Conservation (phyloP, 2,329 filamentous ascomycete species). For the Penicillium sp. region DNA sequence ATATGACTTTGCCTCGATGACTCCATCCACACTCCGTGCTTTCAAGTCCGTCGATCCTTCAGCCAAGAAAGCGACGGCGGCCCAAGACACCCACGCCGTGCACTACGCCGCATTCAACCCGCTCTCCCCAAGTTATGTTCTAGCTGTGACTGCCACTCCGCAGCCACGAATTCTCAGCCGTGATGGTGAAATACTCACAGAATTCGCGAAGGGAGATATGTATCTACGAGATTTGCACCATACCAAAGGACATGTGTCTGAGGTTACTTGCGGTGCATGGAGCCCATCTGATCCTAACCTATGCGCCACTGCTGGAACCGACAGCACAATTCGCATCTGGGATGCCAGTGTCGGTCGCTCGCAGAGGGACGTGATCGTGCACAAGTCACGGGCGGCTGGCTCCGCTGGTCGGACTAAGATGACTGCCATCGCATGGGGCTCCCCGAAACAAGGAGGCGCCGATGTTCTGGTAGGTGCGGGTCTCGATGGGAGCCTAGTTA, state of each 20-base stretch:
- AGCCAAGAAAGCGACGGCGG: slow-evolving; percentile 67
- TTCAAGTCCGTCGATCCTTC: slow-evolving; percentile 92
- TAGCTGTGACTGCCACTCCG: slow-evolving; percentile 84
- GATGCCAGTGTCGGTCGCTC: slow-evolving; percentile 86
- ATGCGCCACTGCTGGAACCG: slow-evolving; percentile 87
- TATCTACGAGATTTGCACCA: slow-evolving; percentile 96
- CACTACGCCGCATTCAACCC: slow-evolving; percentile 86
- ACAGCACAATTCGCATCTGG: slow-evolving; percentile 96
- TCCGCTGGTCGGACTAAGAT: slow-evolving; percentile 89
- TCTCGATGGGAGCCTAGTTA: slow-evolving; percentile 82
- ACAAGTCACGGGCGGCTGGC: slow-evolving; percentile 88
- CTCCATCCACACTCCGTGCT: slow-evolving; percentile 85
- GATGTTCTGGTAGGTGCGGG: slow-evolving; percentile 79
- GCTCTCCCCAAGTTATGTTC: slow-evolving; percentile 72
- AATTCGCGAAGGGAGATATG: slow-evolving; percentile 98
- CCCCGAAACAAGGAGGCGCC: slow-evolving; percentile 70
- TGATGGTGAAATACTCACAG: slow-evolving; percentile 80
- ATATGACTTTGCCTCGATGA: slow-evolving; percentile 95
- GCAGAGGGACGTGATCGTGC: slow-evolving; percentile 91
- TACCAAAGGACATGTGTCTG: slow-evolving; percentile 93
- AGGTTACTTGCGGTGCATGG: slow-evolving; percentile 87
- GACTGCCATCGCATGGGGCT: slow-evolving; percentile 87
- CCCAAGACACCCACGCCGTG: slow-evolving; percentile 81
- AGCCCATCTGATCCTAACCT: slow-evolving; percentile 81
- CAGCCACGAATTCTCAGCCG: slow-evolving; percentile 87